Percentiles rank a stretch among this genome's conserved stretches.
Conservation (phyloP, 2,329 filamentous ascomycete genomes). For the Sclerotinia nivalis region DNA sequence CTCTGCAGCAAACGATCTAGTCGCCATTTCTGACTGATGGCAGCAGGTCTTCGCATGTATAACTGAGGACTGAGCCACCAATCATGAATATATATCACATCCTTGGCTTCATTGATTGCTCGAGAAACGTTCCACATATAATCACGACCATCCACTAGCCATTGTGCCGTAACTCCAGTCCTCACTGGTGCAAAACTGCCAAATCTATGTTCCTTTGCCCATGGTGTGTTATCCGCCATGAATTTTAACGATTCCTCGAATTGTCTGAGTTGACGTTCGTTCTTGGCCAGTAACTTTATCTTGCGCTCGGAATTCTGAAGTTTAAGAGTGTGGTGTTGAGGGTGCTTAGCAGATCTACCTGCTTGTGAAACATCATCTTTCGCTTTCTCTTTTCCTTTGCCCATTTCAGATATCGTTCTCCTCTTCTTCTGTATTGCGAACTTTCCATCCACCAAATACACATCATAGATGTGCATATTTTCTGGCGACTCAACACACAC, state of each 20-base stretch:
- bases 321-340: slow-evolving; percentile 79
- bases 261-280: slow-evolving; percentile 84
- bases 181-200: slow-evolving; percentile 91
- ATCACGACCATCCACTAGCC: slow-evolving; percentile 94
- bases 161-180: slow-evolving; percentile 84
- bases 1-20: slow-evolving; percentile 89
- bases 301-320: slow-evolving; percentile 91
- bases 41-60: slow-evolving; percentile 89
- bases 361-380: slow-evolving; percentile 30
- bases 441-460: slow-evolving; percentile 90
- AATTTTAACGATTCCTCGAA: slow-evolving; percentile 90
- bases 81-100: slow-evolving; percentile 98
- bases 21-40: slow-evolving; percentile 97
- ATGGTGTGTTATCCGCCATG: slow-evolving; percentile 81
- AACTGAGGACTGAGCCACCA: slow-evolving; percentile 98
- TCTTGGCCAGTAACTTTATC: slow-evolving; percentile 85
- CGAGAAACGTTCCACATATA: slow-evolving; percentile 99
- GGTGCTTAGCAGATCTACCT: slow-evolving; percentile 43
- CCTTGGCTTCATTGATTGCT: slow-evolving; percentile 93
- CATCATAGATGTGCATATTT: slow-evolving; percentile 98
- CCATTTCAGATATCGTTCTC: slow-evolving; percentile 54
- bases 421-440: slow-evolving; percentile 81
- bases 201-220: slow-evolving; percentile 83
- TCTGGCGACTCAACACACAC: slow-evolving; percentile 98
- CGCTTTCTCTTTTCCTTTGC: slow-evolving; percentile 53